A percentile compares a stretch with the other conserved stretches of the same genome.
Evolutionary conservation across 345 rosid genomes (phyloP).

Genomic region (Arabidopsis arenosa): DNA sequence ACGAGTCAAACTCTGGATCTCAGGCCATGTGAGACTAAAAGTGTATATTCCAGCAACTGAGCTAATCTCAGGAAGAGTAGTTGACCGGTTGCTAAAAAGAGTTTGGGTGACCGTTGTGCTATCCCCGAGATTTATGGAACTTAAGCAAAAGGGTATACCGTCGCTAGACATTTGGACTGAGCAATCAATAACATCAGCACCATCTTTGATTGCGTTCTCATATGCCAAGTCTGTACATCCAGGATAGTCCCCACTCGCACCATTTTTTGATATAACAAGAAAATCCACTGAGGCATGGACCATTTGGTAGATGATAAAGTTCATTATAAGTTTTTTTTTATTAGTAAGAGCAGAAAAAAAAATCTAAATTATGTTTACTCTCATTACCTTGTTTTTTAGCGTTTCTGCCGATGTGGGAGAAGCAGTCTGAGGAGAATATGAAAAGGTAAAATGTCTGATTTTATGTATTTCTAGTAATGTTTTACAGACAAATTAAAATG

Average conservation of each 20-base stretch:
- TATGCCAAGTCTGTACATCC: constrained; percentile 80
- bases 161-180: constrained; percentile 81
- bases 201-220: constrained; percentile 62
- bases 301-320: background rate
- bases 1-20: constrained; percentile 63
- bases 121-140: constrained; percentile 57
- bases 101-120: constrained; percentile 48
- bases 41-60: constrained; percentile 53
- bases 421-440: constrained; percentile 62
- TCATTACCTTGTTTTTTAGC: constrained; percentile 59
- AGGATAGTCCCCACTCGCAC: constrained; percentile 94
- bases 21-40: constrained; percentile 64
- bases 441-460: background rate
- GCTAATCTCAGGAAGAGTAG: constrained; percentile 50
- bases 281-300: constrained; percentile 44
- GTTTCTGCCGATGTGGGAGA: constrained; percentile 55
- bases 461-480: background rate
- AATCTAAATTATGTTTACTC: background rate
- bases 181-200: constrained; percentile 72
- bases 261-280: constrained; percentile 63
- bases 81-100: constrained; percentile 33
- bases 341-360: background rate
- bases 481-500: background rate
- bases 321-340: background rate
- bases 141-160: constrained; percentile 62